Evolutionary conservation across 495 filamentous ascomycete genomes (phyloP), one percentile per base, ranked within the genome.

Genomic region (Aspergillus steynii): DNA sequence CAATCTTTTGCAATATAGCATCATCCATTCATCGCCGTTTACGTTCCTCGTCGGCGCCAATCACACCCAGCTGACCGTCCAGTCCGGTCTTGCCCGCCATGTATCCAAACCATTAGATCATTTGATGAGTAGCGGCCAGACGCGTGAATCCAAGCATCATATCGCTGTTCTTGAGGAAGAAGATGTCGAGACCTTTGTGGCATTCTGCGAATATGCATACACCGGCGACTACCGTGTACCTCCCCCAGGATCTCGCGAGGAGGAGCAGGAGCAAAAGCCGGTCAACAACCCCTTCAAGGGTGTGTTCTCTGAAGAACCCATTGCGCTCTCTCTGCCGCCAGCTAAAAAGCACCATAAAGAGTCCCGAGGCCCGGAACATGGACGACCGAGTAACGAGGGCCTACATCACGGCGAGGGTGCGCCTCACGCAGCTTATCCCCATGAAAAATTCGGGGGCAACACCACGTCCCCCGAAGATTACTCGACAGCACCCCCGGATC

Each of bases 201-300:
- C 77, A 3, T 79, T 81, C 55, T 77, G 72, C 63, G 76, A 82
- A 58, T 82, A 80, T 72, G 79, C 79, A 51, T 83, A 83, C 56
- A 77, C 74, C 1, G 79, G 80, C 9, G 73, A 82, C 48, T 83
- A 83, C 51, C 71, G 55, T 25, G 74, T 77, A 27, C 77, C 75
- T 3, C 71, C 73, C 7, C 72, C 71, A 5, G 68, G 64, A 32
- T 62, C 48, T 46, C 65, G 66, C 25, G 65, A 69, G 46, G 64
- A 69, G n/a, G 62, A 65, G 14, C 56, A 63, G 28, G 55, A 63
- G 7, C 60, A 54, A 27, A 27, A 2, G 12, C 37, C 48, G 5
- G 51, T 65, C 45, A 65, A 53, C 20, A 64, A 66, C 32, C 59
- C 67, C 20, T 66, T 69, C 51, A 58, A 60, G 29, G 59, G 63